phyloP scores from a whole-genome alignment of 495 filamentous ascomycete species.

The Glonium stellatum region DNA sequence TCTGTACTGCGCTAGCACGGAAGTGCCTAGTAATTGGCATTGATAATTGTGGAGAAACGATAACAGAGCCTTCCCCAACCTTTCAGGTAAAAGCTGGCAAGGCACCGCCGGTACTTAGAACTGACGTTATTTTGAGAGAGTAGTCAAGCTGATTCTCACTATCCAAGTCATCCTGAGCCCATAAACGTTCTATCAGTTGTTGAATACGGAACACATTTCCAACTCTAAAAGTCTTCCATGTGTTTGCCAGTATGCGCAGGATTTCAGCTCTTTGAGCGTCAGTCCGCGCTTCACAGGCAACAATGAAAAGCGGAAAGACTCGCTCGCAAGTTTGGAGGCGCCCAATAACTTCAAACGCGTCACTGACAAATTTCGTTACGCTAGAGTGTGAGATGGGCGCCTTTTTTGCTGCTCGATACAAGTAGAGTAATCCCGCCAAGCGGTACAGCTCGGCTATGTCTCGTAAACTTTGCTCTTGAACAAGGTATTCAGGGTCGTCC shows the following conservation, averaged over 20 bases:
- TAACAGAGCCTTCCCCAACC: background rate
- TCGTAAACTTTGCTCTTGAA: background rate
- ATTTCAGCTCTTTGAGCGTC: slow-evolving; percentile 24
- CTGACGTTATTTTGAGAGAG: slow-evolving; percentile 1
- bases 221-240: background rate
- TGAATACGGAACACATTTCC: slow-evolving; percentile 3
- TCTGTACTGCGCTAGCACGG: too few relatives aligned
- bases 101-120: background rate
- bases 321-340: slow-evolving; percentile 7
- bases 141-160: slow-evolving; percentile 3
- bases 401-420: background rate
- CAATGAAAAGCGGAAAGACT: slow-evolving; percentile 27
- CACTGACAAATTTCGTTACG: background rate
- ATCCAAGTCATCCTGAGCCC: slow-evolving; percentile 14
- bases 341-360: slow-evolving; percentile 3
- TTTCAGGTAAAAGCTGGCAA: slow-evolving; percentile 7
- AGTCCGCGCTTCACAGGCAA: slow-evolving; percentile 27
- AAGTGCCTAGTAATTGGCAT: background rate
- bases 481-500: background rate
- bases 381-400: background rate
- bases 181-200: slow-evolving; percentile 5
- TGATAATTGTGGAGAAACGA: background rate
- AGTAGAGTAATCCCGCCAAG: slow-evolving; percentile 4
- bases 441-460: slow-evolving; percentile 9
- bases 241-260: slow-evolving; percentile 2